Percentiles rank a stretch among this genome's conserved stretches.
Conservation (phyloP, 306 rosid species). For the Cotoneaster glaucophyllus region DNA sequence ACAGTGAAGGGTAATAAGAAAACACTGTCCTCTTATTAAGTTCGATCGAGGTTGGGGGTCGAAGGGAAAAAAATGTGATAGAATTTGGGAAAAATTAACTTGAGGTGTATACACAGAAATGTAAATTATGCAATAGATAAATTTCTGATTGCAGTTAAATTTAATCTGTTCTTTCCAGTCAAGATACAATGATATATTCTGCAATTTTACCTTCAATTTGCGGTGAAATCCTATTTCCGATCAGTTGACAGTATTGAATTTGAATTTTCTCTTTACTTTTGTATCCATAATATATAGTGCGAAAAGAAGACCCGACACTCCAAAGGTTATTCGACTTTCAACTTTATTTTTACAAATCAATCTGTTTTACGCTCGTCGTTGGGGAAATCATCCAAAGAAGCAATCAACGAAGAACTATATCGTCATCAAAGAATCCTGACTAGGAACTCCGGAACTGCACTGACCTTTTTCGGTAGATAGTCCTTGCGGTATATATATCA, state of each 20-base stretch:
- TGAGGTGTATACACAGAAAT: neutral
- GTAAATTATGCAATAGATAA: neutral
- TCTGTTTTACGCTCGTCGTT: neutral
- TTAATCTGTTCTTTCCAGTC: slow-evolving; percentile 1
- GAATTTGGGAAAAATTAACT: neutral
- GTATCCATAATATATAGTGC: too few relatives aligned
- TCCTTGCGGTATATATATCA: slow-evolving; percentile 24
- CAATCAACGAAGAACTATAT: neutral
- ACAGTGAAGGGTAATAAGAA: neutral
- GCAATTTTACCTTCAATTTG: neutral
- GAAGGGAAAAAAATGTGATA: neutral
- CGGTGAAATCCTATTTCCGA: neutral
- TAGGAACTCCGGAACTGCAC: neutral
- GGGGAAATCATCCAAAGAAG: neutral
- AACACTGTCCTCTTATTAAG: neutral
- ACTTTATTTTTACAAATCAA: neutral
- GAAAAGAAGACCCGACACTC: too few relatives aligned
- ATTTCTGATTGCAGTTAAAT: neutral
- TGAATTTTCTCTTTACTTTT: too few relatives aligned
- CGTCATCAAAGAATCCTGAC: neutral
- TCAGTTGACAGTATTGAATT: too few relatives aligned
- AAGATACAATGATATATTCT: neutral
- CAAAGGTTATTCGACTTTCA: neutral
- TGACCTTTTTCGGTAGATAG: slow-evolving; percentile 27
- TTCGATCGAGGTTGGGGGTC: neutral